These are phyloP conservation scores for Balansia obtecta DNA, from an alignment of 2,329 filamentous ascomycete species.

Conservation along the genomic window DNA sequence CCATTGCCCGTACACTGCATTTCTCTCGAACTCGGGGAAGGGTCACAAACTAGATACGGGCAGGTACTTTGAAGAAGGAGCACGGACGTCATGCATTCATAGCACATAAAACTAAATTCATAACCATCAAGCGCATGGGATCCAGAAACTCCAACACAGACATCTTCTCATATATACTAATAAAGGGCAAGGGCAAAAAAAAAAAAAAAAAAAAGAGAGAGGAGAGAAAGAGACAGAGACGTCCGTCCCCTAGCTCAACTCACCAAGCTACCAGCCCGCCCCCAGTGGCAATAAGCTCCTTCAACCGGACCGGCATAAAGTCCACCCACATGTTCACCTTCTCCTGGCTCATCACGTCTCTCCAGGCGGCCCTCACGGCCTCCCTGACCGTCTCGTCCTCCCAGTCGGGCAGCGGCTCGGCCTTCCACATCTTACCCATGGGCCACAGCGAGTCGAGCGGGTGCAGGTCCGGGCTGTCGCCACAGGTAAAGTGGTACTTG, in stretches of 20 bases:
- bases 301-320: slow-evolving; percentile 22
- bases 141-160: too few relatives aligned
- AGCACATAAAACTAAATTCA: too few relatives aligned
- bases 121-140: too few relatives aligned
- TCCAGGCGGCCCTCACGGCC: slow-evolving; percentile 20
- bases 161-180: too few relatives aligned
- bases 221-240: too few relatives aligned
- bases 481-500: slow-evolving; percentile 22
- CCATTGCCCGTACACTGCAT: too few relatives aligned
- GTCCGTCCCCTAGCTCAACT: slow-evolving; percentile 16
- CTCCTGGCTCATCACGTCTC: slow-evolving; percentile 15
- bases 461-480: slow-evolving; percentile 24
- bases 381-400: slow-evolving; percentile 20
- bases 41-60: too few relatives aligned
- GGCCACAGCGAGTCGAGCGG: slow-evolving; percentile 25
- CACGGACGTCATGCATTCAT: too few relatives aligned
- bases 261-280: slow-evolving; percentile 22
- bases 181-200: background rate
- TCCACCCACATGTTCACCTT: slow-evolving; percentile 25
- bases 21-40: too few relatives aligned
- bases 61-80: too few relatives aligned
- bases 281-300: slow-evolving; percentile 19
- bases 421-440: slow-evolving; percentile 21
- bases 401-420: slow-evolving; percentile 17
- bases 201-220: too few relatives aligned